Evolutionary conservation across 805 yeast genomes (phyloP).

Genomic region (Candida chilensis): DNA sequence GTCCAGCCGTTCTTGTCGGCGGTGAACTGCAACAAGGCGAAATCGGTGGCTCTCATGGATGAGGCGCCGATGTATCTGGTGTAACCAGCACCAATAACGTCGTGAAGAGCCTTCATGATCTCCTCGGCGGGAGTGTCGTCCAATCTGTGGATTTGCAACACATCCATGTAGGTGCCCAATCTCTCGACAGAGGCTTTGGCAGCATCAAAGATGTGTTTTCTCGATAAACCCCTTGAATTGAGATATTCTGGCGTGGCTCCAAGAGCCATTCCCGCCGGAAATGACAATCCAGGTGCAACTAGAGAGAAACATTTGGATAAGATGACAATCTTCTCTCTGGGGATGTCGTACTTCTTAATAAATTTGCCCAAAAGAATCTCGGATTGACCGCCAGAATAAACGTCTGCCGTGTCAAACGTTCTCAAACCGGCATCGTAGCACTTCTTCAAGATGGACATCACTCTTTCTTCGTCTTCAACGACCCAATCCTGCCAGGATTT

Average conservation of each 20-base stretch:
- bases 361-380: slow-evolving; percentile 47
- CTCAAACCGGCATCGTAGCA: slow-evolving; percentile 37
- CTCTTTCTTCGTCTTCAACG: slow-evolving; percentile 35
- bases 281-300: slow-evolving; percentile 6
- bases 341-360: slow-evolving; percentile 38
- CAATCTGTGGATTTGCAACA: slow-evolving; percentile 47
- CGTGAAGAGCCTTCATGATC: slow-evolving; percentile 48
- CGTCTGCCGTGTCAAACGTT: slow-evolving; percentile 44
- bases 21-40: slow-evolving; percentile 41
- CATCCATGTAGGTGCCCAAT: slow-evolving; percentile 44
- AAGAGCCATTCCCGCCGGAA: too few relatives aligned
- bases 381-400: slow-evolving; percentile 36
- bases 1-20: slow-evolving; percentile 52
- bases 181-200: slow-evolving; percentile 28
- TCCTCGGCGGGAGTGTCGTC: slow-evolving; percentile 45
- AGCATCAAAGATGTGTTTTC: slow-evolving; percentile 40
- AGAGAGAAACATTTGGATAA: slow-evolving; percentile 30
- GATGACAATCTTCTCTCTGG: slow-evolving; percentile 47
- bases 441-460: slow-evolving; percentile 32
- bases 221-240: slow-evolving; percentile 30
- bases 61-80: slow-evolving; percentile 58
- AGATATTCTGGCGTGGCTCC: slow-evolving; percentile 2
- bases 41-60: slow-evolving; percentile 47
- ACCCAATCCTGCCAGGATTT: slow-evolving; percentile 35
- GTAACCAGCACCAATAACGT: slow-evolving; percentile 33